Evolutionary conservation across 768 basidiomycete species (phyloP).

Genomic region (Tephrocybe sp.): DNA sequence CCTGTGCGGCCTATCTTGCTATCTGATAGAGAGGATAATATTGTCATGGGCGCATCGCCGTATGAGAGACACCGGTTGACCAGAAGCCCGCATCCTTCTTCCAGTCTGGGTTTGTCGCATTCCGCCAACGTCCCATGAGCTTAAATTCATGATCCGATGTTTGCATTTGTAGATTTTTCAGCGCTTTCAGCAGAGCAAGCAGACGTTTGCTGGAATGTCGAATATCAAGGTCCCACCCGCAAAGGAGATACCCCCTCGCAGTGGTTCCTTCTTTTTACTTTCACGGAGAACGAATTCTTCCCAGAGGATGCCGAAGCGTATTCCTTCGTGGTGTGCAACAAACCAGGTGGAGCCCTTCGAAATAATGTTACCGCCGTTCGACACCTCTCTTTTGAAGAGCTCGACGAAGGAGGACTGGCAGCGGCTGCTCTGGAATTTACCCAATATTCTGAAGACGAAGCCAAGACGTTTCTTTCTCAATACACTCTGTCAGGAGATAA

Average conservation of each 20-base stretch:
- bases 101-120: slow-evolving; percentile 23
- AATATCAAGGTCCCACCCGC: slow-evolving; percentile 17
- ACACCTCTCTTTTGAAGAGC: slow-evolving; percentile 23
- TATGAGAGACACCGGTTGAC: slow-evolving; percentile 25
- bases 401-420: slow-evolving; percentile 3
- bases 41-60: slow-evolving; percentile 20
- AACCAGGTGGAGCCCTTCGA: slow-evolving; percentile 21
- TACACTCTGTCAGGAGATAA: slow-evolving; percentile 25
- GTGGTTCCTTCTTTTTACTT: slow-evolving; percentile 27
- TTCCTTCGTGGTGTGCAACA: slow-evolving; percentile 23
- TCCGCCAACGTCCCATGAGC: neutral
- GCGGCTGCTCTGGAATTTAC: neutral
- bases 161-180: neutral
- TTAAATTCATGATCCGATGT: neutral
- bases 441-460: neutral
- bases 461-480: neutral
- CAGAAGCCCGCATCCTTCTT: slow-evolving; percentile 12
- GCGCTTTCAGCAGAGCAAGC: neutral
- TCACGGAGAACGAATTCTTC: slow-evolving; percentile 29
- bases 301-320: slow-evolving; percentile 21
- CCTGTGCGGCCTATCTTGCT: slow-evolving; percentile 29
- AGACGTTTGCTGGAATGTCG: slow-evolving; percentile 16
- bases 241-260: neutral
- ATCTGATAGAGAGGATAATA: slow-evolving; percentile 20
- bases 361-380: slow-evolving; percentile 25